phyloP scores from a whole-genome alignment of 352 stramenopile genomes.

The Phytophthora ohioensis region DNA sequence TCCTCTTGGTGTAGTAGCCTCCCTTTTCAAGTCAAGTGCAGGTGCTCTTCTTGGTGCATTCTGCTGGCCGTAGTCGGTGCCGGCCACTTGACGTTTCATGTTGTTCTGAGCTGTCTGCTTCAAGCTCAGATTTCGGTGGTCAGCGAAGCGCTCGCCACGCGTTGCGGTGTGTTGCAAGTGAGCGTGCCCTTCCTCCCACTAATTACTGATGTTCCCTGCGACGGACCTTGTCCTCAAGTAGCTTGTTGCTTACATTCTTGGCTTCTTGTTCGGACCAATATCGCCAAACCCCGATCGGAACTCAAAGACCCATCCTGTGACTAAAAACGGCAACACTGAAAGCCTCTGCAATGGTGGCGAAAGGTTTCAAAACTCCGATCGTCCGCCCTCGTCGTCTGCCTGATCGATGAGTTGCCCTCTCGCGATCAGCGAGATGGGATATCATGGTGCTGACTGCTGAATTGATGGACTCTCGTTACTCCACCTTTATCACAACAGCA shows the following conservation, averaged over 20 bases:
- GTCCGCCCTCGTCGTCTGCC: conserved; percentile 14
- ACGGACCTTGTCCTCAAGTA: not conserved
- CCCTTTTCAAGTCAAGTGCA: too few relatives aligned
- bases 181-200: too few relatives aligned
- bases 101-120: too few relatives aligned
- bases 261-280: too few relatives aligned
- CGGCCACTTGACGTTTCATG: not conserved
- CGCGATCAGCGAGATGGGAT: conserved; percentile 18
- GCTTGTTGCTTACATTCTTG: not conserved
- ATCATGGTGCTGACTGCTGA: conserved; percentile 17
- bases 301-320: not conserved
- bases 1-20: too few relatives aligned
- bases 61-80: not conserved
- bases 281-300: too few relatives aligned
- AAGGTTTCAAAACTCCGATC: too few relatives aligned
- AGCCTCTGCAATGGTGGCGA: too few relatives aligned
- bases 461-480: not conserved
- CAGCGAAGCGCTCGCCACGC: not conserved
- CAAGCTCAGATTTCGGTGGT: too few relatives aligned
- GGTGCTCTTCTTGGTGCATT: too few relatives aligned
- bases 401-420: not conserved
- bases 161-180: not conserved
- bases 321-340: too few relatives aligned
- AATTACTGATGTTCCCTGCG: not conserved
- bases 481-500: too few relatives aligned